Evolutionary conservation across 768 basidiomycete species (phyloP).

Genomic region (Lepiota venenata): DNA sequence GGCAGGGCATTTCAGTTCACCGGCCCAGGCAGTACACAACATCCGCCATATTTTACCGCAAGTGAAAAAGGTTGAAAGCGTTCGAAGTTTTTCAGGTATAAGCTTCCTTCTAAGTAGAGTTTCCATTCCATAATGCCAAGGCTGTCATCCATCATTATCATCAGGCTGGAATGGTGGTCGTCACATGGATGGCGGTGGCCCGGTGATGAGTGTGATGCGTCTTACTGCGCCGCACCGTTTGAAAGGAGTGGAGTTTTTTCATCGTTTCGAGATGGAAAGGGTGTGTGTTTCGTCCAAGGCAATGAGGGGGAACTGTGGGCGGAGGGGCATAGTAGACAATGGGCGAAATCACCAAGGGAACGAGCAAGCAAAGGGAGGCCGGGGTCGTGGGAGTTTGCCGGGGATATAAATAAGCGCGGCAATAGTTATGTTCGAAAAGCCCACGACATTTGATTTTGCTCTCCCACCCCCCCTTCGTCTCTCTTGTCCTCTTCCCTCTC

Average conservation of each 20-base stretch:
- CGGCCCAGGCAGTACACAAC: too few species aligned
- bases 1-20: too few species aligned
- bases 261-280: too few species aligned
- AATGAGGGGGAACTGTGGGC: background rate
- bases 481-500: background rate
- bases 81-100: too few species aligned
- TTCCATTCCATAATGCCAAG: slow-evolving; percentile 5
- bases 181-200: background rate
- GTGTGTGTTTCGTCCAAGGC: too few species aligned
- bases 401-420: slow-evolving; percentile 5
- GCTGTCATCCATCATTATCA: background rate
- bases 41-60: too few species aligned
- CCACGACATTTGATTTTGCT: too few species aligned
- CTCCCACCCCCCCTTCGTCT: too few species aligned
- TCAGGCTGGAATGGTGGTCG: background rate
- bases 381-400: background rate
- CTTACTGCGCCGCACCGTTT: too few species aligned
- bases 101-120: background rate
- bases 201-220: background rate
- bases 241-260: background rate
- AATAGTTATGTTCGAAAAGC: background rate
- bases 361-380: background rate
- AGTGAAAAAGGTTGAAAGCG: too few species aligned
- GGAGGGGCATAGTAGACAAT: background rate
- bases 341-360: slow-evolving; percentile 6